Base-by-base conservation (phyloP, 768 basidiomycete genomes). In the Lactifluus piperatus region DNA sequence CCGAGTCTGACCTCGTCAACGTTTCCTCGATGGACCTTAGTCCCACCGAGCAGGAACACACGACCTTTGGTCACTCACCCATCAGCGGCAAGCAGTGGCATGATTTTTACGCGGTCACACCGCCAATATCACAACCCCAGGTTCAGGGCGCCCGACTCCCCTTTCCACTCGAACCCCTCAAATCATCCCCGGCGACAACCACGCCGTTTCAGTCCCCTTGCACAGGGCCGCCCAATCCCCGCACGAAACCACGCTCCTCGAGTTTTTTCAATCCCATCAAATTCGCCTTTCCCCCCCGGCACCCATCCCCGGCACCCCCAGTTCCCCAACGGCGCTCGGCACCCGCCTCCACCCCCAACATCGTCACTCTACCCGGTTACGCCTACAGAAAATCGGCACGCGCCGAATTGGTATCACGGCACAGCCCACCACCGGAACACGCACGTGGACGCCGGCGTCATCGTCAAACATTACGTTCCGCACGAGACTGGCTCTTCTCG, bases 401-500 rank as follows among this genome's bases (percentile, higher is more conserved):
- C 20, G 11, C 43, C 34, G 56, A 57, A 37, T 24, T 54, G 26
- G 54, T 4, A 16, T 39, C 36, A 16, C 56, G 45, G 58, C 59
- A 64, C 68, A 54, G 20, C 54, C 34, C 59, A 51, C 20, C 26
- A 53, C 59, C 41, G 59, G 58, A 57, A 34, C 51, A 60, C 58
- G 36, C 44, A 34, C 57, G 47, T 24, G 63, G 58, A 58, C 70
- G 66, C 50, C 64, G 63, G 51, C 68, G 68, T 56, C 65, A 69
- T 52, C 70, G 71, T 52, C 63, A 66, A 60, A 65, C 68, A 45
- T 64, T 72, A 48, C 66, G 70, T 56, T 68, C 69, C n/a, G 68
- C 70, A 65, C 67, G 69, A 46, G 70, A 70, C 66, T 73, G 72
- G 72, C 69, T 73, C 63, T 70, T 70, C 50, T 69, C 70, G 14